phyloP scores from a whole-genome alignment of 148 eudicot genomes.

The Rhododendron ferrugineum region DNA sequence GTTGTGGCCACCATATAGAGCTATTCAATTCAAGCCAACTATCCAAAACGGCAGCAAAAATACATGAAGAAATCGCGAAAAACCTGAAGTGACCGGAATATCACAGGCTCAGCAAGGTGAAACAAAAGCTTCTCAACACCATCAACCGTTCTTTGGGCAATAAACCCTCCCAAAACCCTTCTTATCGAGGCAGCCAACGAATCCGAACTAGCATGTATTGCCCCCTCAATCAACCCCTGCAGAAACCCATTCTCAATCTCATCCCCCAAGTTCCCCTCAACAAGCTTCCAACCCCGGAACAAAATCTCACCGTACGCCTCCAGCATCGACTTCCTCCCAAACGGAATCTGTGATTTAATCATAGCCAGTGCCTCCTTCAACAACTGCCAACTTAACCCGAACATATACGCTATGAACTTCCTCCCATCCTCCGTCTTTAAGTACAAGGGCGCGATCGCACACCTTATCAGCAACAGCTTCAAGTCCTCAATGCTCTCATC shows the following conservation, averaged over 20 bases:
- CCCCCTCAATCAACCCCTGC: constrained; percentile 73
- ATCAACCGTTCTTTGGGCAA: constrained; percentile 59
- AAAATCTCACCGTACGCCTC: constrained; percentile 84
- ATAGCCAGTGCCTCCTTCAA: constrained; percentile 67
- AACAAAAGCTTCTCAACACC: constrained; percentile 88
- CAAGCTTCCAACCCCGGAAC: constrained; percentile 77
- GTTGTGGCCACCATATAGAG: not conserved
- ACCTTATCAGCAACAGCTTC: constrained; percentile 60
- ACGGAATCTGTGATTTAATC: constrained; percentile 79
- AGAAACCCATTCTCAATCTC: constrained; percentile 80
- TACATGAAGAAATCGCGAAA: not conserved
- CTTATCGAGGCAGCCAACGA: constrained; percentile 69
- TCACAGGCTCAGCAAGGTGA: constrained; percentile 80
- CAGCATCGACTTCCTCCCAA: constrained; percentile 74
- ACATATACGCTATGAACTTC: constrained; percentile 70
- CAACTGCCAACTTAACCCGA: constrained; percentile 63
- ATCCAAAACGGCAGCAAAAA: not conserved
- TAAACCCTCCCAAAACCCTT: constrained; percentile 68
- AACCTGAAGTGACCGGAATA: constrained; percentile 91
- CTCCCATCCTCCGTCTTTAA: constrained; percentile 82
- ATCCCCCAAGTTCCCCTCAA: constrained; percentile 41
- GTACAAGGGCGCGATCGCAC: constrained; percentile 73
- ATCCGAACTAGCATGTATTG: constrained; percentile 49
- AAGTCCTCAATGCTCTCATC: constrained; percentile 92
- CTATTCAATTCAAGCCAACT: not conserved